Percentiles rank a stretch among this genome's conserved stretches.
phyloP scores from a whole-genome alignment of 2,329 filamentous ascomycete species.

The Emergomyces pasteurianus region DNA sequence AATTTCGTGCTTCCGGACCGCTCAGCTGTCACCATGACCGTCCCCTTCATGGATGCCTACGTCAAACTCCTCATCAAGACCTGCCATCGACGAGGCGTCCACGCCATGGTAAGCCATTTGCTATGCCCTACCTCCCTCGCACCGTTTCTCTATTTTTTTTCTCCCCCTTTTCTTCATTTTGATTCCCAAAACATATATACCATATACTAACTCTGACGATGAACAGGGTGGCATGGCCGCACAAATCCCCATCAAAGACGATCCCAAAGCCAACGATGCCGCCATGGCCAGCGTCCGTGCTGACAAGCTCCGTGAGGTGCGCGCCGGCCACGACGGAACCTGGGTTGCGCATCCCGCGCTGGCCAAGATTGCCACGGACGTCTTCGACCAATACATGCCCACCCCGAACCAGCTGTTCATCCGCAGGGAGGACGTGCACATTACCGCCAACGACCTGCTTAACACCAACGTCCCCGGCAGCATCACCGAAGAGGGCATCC shows the following conservation, averaged over 20 bases:
- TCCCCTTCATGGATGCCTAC: constrained; percentile 96
- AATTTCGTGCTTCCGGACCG: constrained; percentile 91
- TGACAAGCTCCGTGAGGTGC: constrained; percentile 92
- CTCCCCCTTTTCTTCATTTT: too few species aligned
- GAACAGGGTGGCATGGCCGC: constrained; percentile 76
- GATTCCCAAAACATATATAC: too few species aligned
- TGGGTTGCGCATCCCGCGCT: constrained; percentile 97
- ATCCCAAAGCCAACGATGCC: constrained; percentile 78
- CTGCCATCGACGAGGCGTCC: constrained; percentile 91
- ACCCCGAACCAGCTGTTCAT: constrained; percentile 93
- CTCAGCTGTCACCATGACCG: constrained; percentile 86
- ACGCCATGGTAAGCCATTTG: constrained; percentile 61
- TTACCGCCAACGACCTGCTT: constrained; percentile 78
- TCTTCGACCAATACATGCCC: constrained; percentile 98
- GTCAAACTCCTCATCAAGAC: constrained; percentile 97
- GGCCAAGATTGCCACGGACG: constrained; percentile 71
- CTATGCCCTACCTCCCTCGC: neutral
- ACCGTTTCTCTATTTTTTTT: neutral
- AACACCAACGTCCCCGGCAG: constrained; percentile 96
- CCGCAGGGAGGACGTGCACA: constrained; percentile 76
- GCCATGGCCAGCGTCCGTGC: constrained; percentile 88
- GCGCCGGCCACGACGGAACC: constrained; percentile 88
- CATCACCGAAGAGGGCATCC: constrained; percentile 87
- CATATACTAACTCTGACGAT: neutral
- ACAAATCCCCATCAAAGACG: constrained; percentile 96